phyloP scores from a whole-genome alignment of 2,329 filamentous ascomycete species.

The Raffaelea arxii region DNA sequence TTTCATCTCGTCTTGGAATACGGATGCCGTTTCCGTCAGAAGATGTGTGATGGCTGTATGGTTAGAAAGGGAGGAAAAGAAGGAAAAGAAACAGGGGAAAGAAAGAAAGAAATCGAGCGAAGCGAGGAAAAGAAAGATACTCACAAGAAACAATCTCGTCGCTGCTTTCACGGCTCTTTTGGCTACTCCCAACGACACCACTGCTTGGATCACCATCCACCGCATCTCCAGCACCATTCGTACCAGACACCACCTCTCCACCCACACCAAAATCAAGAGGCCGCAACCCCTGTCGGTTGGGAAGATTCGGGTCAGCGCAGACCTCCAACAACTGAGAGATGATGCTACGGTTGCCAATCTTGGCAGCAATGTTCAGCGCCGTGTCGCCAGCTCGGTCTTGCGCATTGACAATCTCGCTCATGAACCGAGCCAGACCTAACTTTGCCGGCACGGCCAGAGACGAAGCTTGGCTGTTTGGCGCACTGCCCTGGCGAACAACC shows the following conservation, averaged over 20 bases:
- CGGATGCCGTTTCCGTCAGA: constrained; percentile 65
- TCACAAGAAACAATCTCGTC: constrained; percentile 72
- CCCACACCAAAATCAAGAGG: constrained; percentile 94
- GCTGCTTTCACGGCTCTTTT: constrained; percentile 60
- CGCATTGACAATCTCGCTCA: constrained; percentile 94
- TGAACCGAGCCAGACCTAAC: constrained; percentile 85
- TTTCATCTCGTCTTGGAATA: constrained; percentile 72
- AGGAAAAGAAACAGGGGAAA: not conserved
- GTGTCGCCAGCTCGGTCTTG: constrained; percentile 93
- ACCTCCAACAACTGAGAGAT: constrained; percentile 96
- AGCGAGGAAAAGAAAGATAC: constrained; percentile 23
- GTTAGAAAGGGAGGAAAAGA: constrained; percentile 19
- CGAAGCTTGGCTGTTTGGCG: constrained; percentile 26
- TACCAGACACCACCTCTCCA: constrained; percentile 45
- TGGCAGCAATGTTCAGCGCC: constrained; percentile 83
- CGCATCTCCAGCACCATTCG: constrained; percentile 31
- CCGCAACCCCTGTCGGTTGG: constrained; percentile 79
- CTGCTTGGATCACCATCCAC: constrained; percentile 32
- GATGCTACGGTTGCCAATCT: constrained; percentile 88
- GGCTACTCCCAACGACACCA: constrained; percentile 33
- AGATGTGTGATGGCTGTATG: constrained; percentile 67
- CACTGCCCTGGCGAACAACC: constrained; percentile 69
- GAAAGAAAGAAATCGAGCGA: not conserved
- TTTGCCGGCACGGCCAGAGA: constrained; percentile 49
- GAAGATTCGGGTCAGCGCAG: constrained; percentile 82